Base-by-base conservation (phyloP, 306 rosid genomes). In the Trifolium subterraneum region DNA sequence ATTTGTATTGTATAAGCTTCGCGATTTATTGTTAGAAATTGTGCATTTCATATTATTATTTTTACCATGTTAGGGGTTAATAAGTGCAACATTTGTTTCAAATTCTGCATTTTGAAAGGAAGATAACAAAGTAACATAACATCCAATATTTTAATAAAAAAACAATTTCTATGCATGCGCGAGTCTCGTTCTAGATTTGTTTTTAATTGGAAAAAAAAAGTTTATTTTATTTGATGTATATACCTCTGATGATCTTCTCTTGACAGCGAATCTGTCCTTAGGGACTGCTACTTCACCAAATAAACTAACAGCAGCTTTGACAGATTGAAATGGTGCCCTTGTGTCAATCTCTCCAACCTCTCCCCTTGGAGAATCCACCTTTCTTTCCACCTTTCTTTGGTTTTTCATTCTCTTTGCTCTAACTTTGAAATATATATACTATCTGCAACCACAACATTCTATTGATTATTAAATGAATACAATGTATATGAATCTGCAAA, bases 341-440 rank as follows among this genome's bases (percentile, higher is more conserved):
- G 95, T 92, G 85, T 90, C 96, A 25, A 93, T 88, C 83, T 90
- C 96, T 74, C 98, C 98, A 73, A 93, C 89, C 83, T 89, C 97
- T 33, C 76, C 78, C 78, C 81, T 88, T 4, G 97, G 91, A 73
- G 97, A 92, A 76, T 73, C 81, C 14, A 10, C 0, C 71, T 59
- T 62, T 6, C 72, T 80, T 22, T 73, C 81, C 14, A 10, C 0
- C 71, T 59, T 62, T 6, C 72, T 80, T 22, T 18, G 10, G 73
- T 65, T 83, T 0, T 50, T 75, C 97, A 93, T 92, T 76, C 73
- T 78, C 82, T 77, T 45, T 77, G 33, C 14, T 68, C 68, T 63
- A 70, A 19, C 41, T 31, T 10, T 10, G 29, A 71, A 45, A 71
- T 3, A 25, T 27, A 59, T 59, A 29, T 15, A n/a, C 35, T 64